Evolutionary conservation across 2,329 filamentous ascomycete genomes (phyloP).

Genomic region (Thelonectria rubi): DNA sequence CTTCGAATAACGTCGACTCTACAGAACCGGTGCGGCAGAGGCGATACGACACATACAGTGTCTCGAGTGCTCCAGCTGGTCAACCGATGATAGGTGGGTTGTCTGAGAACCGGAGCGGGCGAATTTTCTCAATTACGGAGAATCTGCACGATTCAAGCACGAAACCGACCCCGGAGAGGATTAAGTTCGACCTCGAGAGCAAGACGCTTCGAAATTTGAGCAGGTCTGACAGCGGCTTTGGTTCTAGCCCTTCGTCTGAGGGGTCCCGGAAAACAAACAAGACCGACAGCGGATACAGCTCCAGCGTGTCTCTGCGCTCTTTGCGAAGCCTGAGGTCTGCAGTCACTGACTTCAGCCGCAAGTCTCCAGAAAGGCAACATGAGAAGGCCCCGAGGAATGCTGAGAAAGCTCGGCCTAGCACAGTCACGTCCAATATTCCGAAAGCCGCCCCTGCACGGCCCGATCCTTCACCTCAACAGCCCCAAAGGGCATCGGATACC

Average conservation of each 20-base stretch:
- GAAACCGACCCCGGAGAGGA: slow-evolving; percentile 46
- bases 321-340: slow-evolving; percentile 48
- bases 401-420: background rate
- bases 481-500: background rate
- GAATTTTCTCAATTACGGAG: slow-evolving; percentile 50
- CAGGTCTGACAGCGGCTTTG: slow-evolving; percentile 59
- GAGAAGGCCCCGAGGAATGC: background rate
- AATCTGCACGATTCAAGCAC: slow-evolving; percentile 54
- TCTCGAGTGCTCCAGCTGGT: background rate
- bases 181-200: slow-evolving; percentile 34
- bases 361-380: slow-evolving; percentile 28
- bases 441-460: background rate
- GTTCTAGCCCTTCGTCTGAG: slow-evolving; percentile 56
- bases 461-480: background rate
- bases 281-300: slow-evolving; percentile 70
- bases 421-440: background rate
- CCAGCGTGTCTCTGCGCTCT: slow-evolving; percentile 66
- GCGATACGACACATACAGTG: background rate
- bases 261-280: slow-evolving; percentile 58
- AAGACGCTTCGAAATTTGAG: slow-evolving; percentile 36
- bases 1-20: slow-evolving; percentile 8
- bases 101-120: slow-evolving; percentile 34
- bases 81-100: slow-evolving; percentile 7
- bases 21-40: slow-evolving; percentile 1
- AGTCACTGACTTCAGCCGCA: slow-evolving; percentile 33